Evolutionary conservation across 805 yeast genomes (phyloP).

Genomic region (Sporopachydermia lactativora): DNA sequence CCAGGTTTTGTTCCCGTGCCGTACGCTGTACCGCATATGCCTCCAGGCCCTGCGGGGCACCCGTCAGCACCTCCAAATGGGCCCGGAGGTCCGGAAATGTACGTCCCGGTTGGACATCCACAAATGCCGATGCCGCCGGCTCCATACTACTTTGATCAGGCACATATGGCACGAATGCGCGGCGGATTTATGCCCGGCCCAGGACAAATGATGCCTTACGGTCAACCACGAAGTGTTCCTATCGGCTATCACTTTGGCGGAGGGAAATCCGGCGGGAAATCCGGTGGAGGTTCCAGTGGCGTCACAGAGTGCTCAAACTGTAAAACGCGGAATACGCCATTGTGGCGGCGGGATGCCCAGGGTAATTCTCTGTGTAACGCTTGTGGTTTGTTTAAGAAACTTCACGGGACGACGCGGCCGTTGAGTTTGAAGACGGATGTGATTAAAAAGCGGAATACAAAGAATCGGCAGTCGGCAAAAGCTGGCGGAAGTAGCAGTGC

Average conservation of each 20-base stretch:
- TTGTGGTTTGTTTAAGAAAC: slow-evolving; percentile 44
- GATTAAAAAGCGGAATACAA: slow-evolving; percentile 41
- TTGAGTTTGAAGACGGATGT: slow-evolving; percentile 41
- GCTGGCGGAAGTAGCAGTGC: not conserved
- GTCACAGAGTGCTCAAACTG: slow-evolving; percentile 39
- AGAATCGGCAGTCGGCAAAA: slow-evolving; percentile 11
- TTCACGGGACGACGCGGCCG: slow-evolving; percentile 51
- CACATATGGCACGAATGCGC: no score
- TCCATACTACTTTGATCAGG: no score
- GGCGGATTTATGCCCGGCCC: slow-evolving; percentile 1
- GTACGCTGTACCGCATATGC: no score
- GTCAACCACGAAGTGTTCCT: not conserved
- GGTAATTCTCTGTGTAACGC: slow-evolving; percentile 54
- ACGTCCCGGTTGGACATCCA: no score
- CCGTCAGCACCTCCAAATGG: no score
- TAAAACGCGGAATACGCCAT: slow-evolving; percentile 43
- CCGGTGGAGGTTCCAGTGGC: not conserved
- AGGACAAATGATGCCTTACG: not conserved
- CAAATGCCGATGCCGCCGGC: no score
- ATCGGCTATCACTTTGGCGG: not conserved
- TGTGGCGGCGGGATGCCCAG: slow-evolving; percentile 45
- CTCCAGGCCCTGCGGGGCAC: no score
- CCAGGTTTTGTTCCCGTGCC: no score
- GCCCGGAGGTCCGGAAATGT: no score
- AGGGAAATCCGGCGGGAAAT: no score